A percentile compares a stretch with the other conserved stretches of the same genome.
Evolutionary conservation across 1,284 basidiomycete genomes (phyloP).

Genomic region (Neolentinus lepideus): DNA sequence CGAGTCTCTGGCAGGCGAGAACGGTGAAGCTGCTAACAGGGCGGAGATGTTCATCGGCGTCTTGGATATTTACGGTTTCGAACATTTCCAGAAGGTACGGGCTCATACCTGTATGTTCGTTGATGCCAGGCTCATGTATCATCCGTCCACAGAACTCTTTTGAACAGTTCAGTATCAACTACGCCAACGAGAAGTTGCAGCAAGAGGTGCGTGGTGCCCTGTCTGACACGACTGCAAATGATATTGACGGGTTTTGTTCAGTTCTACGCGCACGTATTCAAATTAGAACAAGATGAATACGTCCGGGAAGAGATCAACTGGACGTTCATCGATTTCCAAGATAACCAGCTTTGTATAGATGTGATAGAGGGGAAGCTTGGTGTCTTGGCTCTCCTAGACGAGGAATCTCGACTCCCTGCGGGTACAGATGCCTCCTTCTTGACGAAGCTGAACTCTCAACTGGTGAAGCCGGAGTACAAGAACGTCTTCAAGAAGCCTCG

Average conservation of each 20-base stretch:
- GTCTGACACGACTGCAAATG: neutral
- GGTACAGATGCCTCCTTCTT: slow-evolving; percentile 93
- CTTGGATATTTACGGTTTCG: slow-evolving; percentile 94
- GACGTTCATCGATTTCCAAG: slow-evolving; percentile 99
- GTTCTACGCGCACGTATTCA: slow-evolving; percentile 99
- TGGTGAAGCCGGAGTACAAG: slow-evolving; percentile 82
- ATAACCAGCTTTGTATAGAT: slow-evolving; percentile 98
- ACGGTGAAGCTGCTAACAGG: slow-evolving; percentile 75
- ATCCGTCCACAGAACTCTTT: slow-evolving; percentile 78
- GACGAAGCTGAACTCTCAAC: slow-evolving; percentile 88
- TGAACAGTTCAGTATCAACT: slow-evolving; percentile 99
- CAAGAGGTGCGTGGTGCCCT: slow-evolving; percentile 61
- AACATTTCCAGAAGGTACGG: slow-evolving; percentile 92
- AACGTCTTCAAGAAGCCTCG: slow-evolving; percentile 96
- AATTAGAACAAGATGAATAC: slow-evolving; percentile 99
- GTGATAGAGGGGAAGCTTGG: slow-evolving; percentile 98
- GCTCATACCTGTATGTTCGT: slow-evolving; percentile 4
- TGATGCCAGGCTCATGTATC: neutral
- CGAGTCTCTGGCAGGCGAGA: slow-evolving; percentile 89
- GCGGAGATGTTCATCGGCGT: slow-evolving; percentile 99
- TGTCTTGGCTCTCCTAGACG: slow-evolving; percentile 91
- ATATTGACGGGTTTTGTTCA: slow-evolving; percentile 20
- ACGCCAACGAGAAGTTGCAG: slow-evolving; percentile 97
- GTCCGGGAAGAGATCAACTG: slow-evolving; percentile 98
- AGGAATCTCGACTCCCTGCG: slow-evolving; percentile 94